These are phyloP conservation scores for Yamadazyma epiphylla DNA, from an alignment of 1,139 yeast species.

Conservation along the genomic window DNA sequence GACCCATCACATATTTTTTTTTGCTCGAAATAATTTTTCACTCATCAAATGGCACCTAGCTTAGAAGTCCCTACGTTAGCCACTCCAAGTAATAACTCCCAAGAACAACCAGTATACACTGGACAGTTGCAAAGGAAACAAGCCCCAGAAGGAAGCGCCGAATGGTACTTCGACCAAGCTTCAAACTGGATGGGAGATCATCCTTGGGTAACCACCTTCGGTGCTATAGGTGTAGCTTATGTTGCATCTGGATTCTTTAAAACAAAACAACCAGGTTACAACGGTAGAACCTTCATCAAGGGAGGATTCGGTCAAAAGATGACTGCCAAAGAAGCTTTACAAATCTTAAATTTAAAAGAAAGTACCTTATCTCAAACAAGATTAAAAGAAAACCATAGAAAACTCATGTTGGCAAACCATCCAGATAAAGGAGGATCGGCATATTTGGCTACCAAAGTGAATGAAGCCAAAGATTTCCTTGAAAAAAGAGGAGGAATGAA, in stretches of 20 bases:
- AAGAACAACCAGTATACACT: constrained; percentile 24
- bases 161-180: constrained; percentile 66
- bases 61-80: neutral
- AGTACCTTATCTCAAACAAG: constrained; percentile 69
- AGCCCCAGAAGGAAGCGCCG: constrained; percentile 50
- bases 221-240: constrained; percentile 63
- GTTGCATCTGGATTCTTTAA: constrained; percentile 67
- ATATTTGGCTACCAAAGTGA: constrained; percentile 90
- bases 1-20: no score
- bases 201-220: constrained; percentile 71
- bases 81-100: neutral
- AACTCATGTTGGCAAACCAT: constrained; percentile 85
- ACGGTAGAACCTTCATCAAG: constrained; percentile 68
- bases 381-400: constrained; percentile 88
- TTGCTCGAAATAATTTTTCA: no score
- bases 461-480: constrained; percentile 92
- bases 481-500: constrained; percentile 74
- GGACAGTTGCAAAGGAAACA: constrained; percentile 41
- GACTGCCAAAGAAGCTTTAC: constrained; percentile 88
- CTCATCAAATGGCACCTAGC: neutral
- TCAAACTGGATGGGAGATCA: constrained; percentile 67
- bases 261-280: constrained; percentile 66
- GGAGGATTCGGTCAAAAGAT: constrained; percentile 91
- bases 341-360: constrained; percentile 80
- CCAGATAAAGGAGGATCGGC: constrained; percentile 99